Evolutionary conservation across 75 land plant species (phyloP).

Genomic region (Ceratopteris richardii): DNA sequence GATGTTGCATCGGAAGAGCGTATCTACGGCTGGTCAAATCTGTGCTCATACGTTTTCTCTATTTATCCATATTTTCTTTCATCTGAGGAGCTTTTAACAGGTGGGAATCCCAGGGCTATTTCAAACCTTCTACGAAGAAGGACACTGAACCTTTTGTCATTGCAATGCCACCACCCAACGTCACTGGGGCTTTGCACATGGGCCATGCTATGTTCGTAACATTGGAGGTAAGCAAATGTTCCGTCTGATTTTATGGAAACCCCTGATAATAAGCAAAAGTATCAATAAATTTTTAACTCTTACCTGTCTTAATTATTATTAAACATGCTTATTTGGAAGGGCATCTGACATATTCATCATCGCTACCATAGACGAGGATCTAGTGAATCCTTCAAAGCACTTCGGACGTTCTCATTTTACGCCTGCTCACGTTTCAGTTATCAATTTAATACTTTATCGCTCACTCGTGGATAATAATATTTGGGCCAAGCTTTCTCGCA

Average conservation of each 20-base stretch:
- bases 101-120: constrained; percentile 97
- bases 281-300: too few relatives aligned
- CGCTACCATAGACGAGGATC: too few relatives aligned
- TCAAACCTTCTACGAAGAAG: constrained; percentile 52
- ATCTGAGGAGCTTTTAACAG: constrained; percentile 19
- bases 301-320: too few relatives aligned
- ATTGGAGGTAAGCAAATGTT: constrained; percentile 54
- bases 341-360: too few relatives aligned
- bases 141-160: constrained; percentile 81
- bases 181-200: constrained; percentile 96
- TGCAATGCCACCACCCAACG: constrained; percentile 99
- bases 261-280: too few relatives aligned
- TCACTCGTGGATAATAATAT: too few relatives aligned
- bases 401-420: too few relatives aligned
- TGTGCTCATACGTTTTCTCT: background rate
- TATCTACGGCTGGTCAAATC: constrained; percentile 67
- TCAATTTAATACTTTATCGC: too few relatives aligned
- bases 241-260: background rate
- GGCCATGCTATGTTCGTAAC: constrained; percentile 99
- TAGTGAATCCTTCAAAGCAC: too few relatives aligned
- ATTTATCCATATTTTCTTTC: background rate
- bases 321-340: too few relatives aligned
- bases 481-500: too few relatives aligned
- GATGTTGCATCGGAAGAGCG: constrained; percentile 79
- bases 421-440: too few relatives aligned